Conservation (phyloP, 1,284 basidiomycete species). For the Puccinia triticina region DNA sequence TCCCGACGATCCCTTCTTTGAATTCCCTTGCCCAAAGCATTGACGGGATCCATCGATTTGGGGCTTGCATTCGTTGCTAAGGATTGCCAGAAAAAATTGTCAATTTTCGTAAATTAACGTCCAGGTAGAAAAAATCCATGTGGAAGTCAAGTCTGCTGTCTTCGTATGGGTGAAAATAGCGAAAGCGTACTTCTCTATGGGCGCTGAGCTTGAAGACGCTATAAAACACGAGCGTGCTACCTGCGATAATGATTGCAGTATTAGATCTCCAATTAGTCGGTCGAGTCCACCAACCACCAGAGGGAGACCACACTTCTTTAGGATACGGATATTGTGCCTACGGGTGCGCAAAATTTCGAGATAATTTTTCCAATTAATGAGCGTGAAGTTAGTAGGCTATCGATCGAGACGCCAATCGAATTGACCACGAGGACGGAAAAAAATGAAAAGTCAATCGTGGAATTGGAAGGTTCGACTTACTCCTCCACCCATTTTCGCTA, state of each 20-base stretch:
- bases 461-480: background rate
- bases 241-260: conserved; percentile 63
- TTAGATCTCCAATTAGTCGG: conserved; percentile 65
- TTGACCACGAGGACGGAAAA: background rate
- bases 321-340: conserved; percentile 65
- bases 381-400: background rate
- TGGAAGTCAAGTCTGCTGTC: too few species aligned
- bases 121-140: background rate
- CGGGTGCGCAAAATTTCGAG: background rate
- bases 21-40: conserved; percentile 51
- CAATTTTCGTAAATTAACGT: background rate
- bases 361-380: background rate
- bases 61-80: conserved; percentile 61
- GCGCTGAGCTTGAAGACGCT: conserved; percentile 64
- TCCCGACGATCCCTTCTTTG: conserved; percentile 41
- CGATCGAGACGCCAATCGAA: background rate
- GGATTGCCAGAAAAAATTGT: background rate
- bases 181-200: conserved; percentile 63
- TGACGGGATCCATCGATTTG: conserved; percentile 62
- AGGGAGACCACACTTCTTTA: conserved; percentile 65
- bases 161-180: background rate
- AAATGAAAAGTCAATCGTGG: background rate
- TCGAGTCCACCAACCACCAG: conserved; percentile 66
- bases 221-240: conserved; percentile 63
- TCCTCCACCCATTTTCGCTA: conserved; percentile 1